Evolutionary conservation across 495 filamentous ascomycete genomes (phyloP).

Genomic region (Trichoderma asperelloides): DNA sequence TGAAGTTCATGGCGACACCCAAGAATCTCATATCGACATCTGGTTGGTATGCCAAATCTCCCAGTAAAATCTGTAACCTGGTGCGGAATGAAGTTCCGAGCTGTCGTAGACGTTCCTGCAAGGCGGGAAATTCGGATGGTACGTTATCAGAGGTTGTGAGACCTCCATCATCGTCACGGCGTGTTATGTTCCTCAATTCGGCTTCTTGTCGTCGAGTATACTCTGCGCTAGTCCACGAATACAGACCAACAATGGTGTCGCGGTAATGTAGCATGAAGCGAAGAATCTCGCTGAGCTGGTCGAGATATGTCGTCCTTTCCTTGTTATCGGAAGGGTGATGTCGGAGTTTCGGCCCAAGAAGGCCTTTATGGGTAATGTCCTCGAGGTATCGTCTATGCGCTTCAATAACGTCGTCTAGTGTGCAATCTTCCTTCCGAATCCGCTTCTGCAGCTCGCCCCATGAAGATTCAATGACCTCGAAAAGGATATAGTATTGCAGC

Average conservation of each 20-base stretch:
- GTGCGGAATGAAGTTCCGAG: constrained; percentile 66
- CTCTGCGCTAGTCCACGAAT: constrained; percentile 86
- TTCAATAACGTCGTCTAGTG: constrained; percentile 87
- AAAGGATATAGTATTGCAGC: constrained; percentile 96
- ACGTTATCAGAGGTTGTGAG: constrained; percentile 16
- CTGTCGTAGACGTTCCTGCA: constrained; percentile 60
- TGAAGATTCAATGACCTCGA: constrained; percentile 92
- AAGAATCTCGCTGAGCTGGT: constrained; percentile 83
- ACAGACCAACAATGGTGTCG: constrained; percentile 88
- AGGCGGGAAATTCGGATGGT: constrained; percentile 56
- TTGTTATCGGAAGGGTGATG: constrained; percentile 34
- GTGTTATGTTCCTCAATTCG: constrained; percentile 45
- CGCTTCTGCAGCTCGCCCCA: constrained; percentile 82
- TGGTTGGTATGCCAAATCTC: constrained; percentile 85
- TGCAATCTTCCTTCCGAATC: constrained; percentile 71
- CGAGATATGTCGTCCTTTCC: constrained; percentile 75
- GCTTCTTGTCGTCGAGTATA: constrained; percentile 85
- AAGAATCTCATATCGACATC: constrained; percentile 94
- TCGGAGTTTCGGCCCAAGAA: constrained; percentile 61
- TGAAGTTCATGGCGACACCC: constrained; percentile 97
- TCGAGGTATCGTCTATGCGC: constrained; percentile 88
- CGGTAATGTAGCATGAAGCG: constrained; percentile 92
- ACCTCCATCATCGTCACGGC: constrained; percentile 16
- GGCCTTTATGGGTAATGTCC: constrained; percentile 90
- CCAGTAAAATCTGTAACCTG: constrained; percentile 70